A percentile compares a stretch with the other conserved stretches of the same genome.
Evolutionary conservation across 176 grass and related monocot species (phyloP).

Genomic region (Ensete glaucum): DNA sequence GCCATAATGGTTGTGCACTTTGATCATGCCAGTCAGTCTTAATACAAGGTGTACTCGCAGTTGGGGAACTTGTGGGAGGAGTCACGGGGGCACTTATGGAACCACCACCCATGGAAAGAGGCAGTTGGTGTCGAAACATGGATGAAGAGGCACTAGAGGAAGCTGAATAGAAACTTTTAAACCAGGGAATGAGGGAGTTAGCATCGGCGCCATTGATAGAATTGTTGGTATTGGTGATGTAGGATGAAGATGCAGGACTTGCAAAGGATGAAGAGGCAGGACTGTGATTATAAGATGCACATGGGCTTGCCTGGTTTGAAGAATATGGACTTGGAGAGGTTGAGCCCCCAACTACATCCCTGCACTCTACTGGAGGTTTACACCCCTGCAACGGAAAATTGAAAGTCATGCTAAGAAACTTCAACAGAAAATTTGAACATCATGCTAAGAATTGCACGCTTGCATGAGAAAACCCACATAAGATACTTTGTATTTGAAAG

Average conservation of each 20-base stretch:
- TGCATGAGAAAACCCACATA: neutral
- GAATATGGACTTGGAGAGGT: slow-evolving; percentile 40
- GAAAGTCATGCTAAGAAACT: no score
- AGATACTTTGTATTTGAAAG: neutral
- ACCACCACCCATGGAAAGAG: slow-evolving; percentile 29
- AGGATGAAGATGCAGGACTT: slow-evolving; percentile 38
- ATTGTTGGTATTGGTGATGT: slow-evolving; percentile 33
- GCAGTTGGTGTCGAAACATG: slow-evolving; percentile 57
- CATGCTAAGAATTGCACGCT: neutral
- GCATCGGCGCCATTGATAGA: slow-evolving; percentile 25
- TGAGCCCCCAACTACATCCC: slow-evolving; percentile 24
- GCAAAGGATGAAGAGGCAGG: slow-evolving; percentile 52
- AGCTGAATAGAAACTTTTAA: slow-evolving; percentile 32
- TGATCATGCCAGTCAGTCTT: slow-evolving; percentile 40
- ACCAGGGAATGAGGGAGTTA: slow-evolving; percentile 50
- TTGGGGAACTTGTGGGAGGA: slow-evolving; percentile 40
- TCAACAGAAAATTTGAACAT: neutral
- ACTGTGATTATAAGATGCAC: slow-evolving; percentile 42
- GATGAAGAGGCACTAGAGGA: slow-evolving; percentile 32
- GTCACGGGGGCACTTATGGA: slow-evolving; percentile 54
- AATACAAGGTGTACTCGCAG: slow-evolving; percentile 13
- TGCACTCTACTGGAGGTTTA: slow-evolving; percentile 32
- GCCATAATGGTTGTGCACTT: slow-evolving; percentile 27
- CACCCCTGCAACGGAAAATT: slow-evolving; percentile 36
- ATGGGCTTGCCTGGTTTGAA: slow-evolving; percentile 35